phyloP scores from a whole-genome alignment of 2,329 filamentous ascomycete genomes.

The Ophiocordyceps polyrhachis-furcata region DNA sequence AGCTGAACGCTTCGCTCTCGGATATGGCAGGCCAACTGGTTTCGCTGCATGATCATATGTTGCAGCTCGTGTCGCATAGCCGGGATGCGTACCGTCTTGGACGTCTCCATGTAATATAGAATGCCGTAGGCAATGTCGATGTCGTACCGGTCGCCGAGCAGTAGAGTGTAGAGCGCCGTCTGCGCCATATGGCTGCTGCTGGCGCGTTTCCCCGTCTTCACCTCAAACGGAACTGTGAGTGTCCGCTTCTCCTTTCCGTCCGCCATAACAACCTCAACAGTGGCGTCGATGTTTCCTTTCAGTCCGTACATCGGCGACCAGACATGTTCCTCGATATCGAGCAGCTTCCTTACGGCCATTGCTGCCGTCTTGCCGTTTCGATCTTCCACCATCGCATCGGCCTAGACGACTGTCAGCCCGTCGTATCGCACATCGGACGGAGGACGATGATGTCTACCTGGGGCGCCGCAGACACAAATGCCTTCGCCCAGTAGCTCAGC shows the following conservation, averaged over 20 bases:
- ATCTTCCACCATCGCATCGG: constrained; percentile 58
- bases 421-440: not conserved
- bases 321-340: constrained; percentile 93
- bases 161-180: constrained; percentile 80
- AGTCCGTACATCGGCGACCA: constrained; percentile 97
- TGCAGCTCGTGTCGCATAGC: constrained; percentile 73
- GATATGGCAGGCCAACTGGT: constrained; percentile 70
- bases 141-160: constrained; percentile 89
- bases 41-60: constrained; percentile 94
- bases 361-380: constrained; percentile 56
- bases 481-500: constrained; percentile 62
- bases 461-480: constrained; percentile 58
- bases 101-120: constrained; percentile 87
- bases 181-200: constrained; percentile 77
- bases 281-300: constrained; percentile 96
- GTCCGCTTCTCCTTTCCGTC: constrained; percentile 48
- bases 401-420: constrained; percentile 21
- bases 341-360: constrained; percentile 79
- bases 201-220: constrained; percentile 81
- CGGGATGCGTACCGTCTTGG: constrained; percentile 69
- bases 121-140: constrained; percentile 79
- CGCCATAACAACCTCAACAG: constrained; percentile 69
- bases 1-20: constrained; percentile 62
- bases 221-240: constrained; percentile 78
- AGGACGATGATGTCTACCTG: constrained; percentile 24